These are phyloP conservation scores for Laguncularia racemosa DNA, from an alignment of 345 rosid species.

Conservation along the genomic window DNA sequence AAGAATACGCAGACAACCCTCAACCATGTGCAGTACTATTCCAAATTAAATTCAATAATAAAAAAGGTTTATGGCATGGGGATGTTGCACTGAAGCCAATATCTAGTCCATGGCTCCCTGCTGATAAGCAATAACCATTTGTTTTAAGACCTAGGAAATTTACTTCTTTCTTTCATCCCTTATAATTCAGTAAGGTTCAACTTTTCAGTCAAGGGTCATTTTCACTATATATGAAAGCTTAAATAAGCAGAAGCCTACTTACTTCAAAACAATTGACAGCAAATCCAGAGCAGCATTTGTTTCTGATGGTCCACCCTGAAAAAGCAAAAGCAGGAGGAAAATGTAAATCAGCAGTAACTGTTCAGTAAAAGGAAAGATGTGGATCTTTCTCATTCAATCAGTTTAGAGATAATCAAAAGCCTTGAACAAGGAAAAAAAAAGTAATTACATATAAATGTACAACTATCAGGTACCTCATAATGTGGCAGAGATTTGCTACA, in stretches of 20 bases:
- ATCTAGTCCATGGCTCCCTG: no score
- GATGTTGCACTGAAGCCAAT: no score
- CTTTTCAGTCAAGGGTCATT: not conserved
- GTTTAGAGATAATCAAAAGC: not conserved
- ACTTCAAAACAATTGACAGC: conserved; percentile 76
- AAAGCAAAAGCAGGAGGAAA: conserved; percentile 11
- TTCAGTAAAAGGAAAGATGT: not conserved
- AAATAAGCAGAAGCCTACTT: conserved; percentile 17
- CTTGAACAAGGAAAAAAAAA: not conserved
- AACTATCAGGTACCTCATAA: conserved; percentile 48
- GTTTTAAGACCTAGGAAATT: not conserved
- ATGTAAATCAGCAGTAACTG: not conserved
- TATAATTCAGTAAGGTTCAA: no score
- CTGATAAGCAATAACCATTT: no score
- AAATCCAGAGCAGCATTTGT: conserved; percentile 92
- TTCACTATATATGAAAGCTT: conserved; percentile 1
- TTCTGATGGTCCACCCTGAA: conserved; percentile 85
- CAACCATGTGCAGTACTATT: not conserved
- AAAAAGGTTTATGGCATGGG: no score
- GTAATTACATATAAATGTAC: not conserved
- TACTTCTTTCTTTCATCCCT: not conserved
- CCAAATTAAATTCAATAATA: not conserved
- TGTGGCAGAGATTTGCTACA: conserved; percentile 83
- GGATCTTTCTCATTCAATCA: not conserved
- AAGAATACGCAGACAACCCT: not conserved